Percentiles rank a stretch among this genome's conserved stretches.
phyloP scores from a whole-genome alignment of 805 yeast species.

The Candida chilensis region DNA sequence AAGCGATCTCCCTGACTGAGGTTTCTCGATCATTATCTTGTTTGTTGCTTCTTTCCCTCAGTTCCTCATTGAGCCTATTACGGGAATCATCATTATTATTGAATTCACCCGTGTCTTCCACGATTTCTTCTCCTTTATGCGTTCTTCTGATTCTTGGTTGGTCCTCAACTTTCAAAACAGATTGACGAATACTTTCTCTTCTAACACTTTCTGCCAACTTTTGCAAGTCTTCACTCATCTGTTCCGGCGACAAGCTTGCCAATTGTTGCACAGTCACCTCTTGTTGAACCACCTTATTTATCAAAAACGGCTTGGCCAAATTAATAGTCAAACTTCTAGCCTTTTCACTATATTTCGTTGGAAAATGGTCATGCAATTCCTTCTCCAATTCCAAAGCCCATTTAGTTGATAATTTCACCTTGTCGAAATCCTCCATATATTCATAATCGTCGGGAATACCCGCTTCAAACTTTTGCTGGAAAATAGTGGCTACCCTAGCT shows the following conservation, averaged over 20 bases:
- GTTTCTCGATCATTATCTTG: constrained; percentile 11
- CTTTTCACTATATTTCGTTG: constrained; percentile 52
- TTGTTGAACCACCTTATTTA: constrained; percentile 47
- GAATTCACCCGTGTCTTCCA: constrained; percentile 30
- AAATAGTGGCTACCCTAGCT: constrained; percentile 41
- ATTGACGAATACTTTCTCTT: constrained; percentile 56
- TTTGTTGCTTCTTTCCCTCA: constrained; percentile 8
- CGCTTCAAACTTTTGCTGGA: constrained; percentile 30
- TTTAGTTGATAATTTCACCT: constrained; percentile 23
- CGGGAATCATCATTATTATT: constrained; percentile 24
- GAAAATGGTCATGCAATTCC: constrained; percentile 29
- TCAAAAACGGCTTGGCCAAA: constrained; percentile 48
- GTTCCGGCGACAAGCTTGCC: constrained; percentile 60
- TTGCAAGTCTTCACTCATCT: constrained; percentile 72
- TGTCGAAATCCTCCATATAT: constrained; percentile 9
- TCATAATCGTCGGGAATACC: constrained; percentile 25
- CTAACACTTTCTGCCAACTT: constrained; percentile 64
- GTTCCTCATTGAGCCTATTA: constrained; percentile 5
- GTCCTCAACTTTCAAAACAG: constrained; percentile 52
- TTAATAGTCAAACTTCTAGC: constrained; percentile 59
- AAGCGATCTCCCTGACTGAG: too few species aligned
- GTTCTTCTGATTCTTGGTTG: constrained; percentile 68
- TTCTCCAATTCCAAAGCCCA: constrained; percentile 47
- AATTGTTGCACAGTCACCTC: constrained; percentile 47
- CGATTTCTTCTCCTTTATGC: constrained; percentile 82